Base-by-base conservation (phyloP, 140 eudicot genomes). In the Senecio squalidus region DNA sequence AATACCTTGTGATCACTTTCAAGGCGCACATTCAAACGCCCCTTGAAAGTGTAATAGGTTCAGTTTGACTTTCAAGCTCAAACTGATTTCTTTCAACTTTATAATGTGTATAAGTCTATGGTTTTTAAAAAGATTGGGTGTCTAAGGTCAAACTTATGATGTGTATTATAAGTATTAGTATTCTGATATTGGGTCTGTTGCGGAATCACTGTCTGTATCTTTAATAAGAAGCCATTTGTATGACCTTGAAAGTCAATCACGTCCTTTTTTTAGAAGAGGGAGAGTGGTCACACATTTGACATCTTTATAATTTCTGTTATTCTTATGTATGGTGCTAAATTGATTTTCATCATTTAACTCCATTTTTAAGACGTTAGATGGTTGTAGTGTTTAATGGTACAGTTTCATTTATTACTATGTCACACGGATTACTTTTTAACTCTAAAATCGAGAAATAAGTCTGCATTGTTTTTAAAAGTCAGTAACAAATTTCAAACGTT, bases 161-260 rank as follows among this genome's bases (percentile, higher is more conserved):
- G 57, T 52, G 30, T 60, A 40, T 21, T 54, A 43, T 31, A 62
- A 10, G 17, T 54, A 13, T 49, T 20, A 38, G 39, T 18, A 43
- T n/a, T 39, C 18, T 48, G 25, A 4, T 62, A 17, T 62, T 55
- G 24, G 11, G 53, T 62, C 55, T 40, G 51, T 71, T 28, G 26
- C 3, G 6, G 22, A 23, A 55, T 64, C 22, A 34, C 38, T 16
- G 27, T 55, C 18, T 18, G 24, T 15, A 18, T 33, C 16, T 54
- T 45, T 16, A 33, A 33, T 62, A n/a, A 29, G 14, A 70, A 17
- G 43, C 52, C 58, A 45, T 9, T 40, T 41, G 28, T 39, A 28
- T 7, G 41, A 41, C 31, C 48, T 60, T 28, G 52, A 61, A 52
- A 61, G 66, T 58, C 67, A 55, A 49, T 2, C 44, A n/a, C 39